Percentiles rank a stretch among this genome's conserved stretches.
Conservation (phyloP, 371 early-diverging fungal genomes). For the Mucor irregularis region DNA sequence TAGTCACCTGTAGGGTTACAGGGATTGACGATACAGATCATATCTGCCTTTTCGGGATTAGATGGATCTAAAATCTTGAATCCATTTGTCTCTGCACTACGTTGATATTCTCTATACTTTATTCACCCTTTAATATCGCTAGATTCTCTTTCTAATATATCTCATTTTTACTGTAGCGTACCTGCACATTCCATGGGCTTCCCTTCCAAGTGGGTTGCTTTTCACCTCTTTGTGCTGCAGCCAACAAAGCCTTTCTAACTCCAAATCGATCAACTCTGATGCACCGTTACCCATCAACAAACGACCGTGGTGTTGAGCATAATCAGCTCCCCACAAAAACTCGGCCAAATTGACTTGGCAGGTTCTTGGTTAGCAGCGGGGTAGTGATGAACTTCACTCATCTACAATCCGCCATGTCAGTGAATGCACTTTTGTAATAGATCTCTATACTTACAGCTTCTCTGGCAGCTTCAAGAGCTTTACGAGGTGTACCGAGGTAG, state of each 20-base stretch:
- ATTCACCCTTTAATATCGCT: not conserved
- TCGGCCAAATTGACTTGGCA: slow-evolving; percentile 76
- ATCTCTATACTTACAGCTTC: slow-evolving; percentile 59
- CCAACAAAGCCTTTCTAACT: slow-evolving; percentile 67
- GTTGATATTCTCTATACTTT: slow-evolving; percentile 86
- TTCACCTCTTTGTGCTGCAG: slow-evolving; percentile 27
- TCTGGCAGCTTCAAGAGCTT: slow-evolving; percentile 70
- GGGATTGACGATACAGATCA: slow-evolving; percentile 81
- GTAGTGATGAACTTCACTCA: slow-evolving; percentile 77
- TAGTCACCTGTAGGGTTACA: slow-evolving; percentile 90
- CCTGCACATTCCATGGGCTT: slow-evolving; percentile 79
- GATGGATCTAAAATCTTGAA: slow-evolving; percentile 62
- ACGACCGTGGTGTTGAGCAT: slow-evolving; percentile 49
- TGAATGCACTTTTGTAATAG: not conserved
- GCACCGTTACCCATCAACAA: slow-evolving; percentile 86
- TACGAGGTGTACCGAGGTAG: slow-evolving; percentile 75
- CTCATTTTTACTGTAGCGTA: slow-evolving; percentile 12
- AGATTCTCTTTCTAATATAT: not conserved
- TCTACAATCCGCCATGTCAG: slow-evolving; percentile 28
- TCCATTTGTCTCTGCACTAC: slow-evolving; percentile 75
- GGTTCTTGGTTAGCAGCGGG: slow-evolving; percentile 90
- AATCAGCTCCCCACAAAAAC: slow-evolving; percentile 72
- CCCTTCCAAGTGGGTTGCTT: slow-evolving; percentile 68
- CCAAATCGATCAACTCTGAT: slow-evolving; percentile 84
- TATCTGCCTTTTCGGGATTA: slow-evolving; percentile 53